Base-by-base conservation (phyloP, 2,329 filamentous ascomycete species). In the Penicillium sp. region DNA sequence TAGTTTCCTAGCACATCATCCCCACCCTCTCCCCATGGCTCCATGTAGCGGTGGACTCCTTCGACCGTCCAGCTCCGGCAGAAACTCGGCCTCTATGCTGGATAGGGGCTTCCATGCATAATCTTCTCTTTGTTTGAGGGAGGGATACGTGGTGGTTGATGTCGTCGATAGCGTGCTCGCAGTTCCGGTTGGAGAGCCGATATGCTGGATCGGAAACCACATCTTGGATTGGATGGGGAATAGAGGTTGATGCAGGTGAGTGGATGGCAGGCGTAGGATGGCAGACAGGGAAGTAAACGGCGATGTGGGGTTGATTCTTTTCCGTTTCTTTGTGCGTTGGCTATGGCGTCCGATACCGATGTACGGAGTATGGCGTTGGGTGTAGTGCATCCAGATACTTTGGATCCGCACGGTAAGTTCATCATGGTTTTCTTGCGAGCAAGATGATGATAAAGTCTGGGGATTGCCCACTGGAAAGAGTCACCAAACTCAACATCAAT, bases 271-370 rank as follows among this genome's bases (percentile, higher is more conserved):
- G 7, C 6, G 31, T 34, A 34, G 31, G 9, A 34, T 34, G 31
- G 31, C 31, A 34, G 36, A 38, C n/a, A 16, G 16, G 38, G 18
- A 40, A 21, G 38, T 40, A 40, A 40, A 40, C 38, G 38, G n/a
- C 5, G 36, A n/a, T 16, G 14, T 10, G 38, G 16, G 14, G 38
- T 11, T 21, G 34, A 0, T n/a, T 49, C 4, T n/a, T 6, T 49
- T 48, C 34, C 44, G 42, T 53, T 49, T 52, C 44, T 52, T 53
- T 48, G 38, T 53, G 5, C 32, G 50, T 16, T 53, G 50, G 38
- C 36, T 38, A 34, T 34, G 7, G 32, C 32, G 32, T 34, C 10
- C 32, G 32, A 24, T 34, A 7, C 9, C n/a, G 13, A 22, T 43
- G 24, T 27, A 27, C 24, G 24, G 24, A 27, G 24, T 27, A 27